Evolutionary conservation across 345 rosid genomes (phyloP), one percentile per base, ranked within the genome.

Genomic region (Eucalyptus lansdowneana): DNA sequence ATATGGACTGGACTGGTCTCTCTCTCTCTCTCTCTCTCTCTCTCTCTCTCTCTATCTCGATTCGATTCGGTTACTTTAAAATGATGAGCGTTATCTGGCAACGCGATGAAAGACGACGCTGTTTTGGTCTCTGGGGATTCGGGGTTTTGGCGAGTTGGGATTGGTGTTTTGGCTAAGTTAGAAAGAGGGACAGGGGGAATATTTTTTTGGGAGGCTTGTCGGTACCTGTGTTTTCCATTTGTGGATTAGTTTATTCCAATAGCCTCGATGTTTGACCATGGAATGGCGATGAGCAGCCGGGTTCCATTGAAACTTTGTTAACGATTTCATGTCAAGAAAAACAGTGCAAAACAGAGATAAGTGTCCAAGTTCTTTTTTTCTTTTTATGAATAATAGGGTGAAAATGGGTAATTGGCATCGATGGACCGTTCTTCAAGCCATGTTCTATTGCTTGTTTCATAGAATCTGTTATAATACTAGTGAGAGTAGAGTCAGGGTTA

Each of bases 401-500:
- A 40, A 19, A 37, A 72, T 6, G 14, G 81, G 27, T 10, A 2
- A 69, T 69, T 34, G 11, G 11, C 2, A 3, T 65, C 5, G 19
- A 65, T 4, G 10, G 5, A 31, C 42, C 4, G 8, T 10, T 19
- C 25, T 72, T 72, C 25, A 6, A 72, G 8, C 5, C 14, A 5
- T 19, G 8, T 72, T 69, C 45, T 11, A 15, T 6, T 72, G 27
- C 3, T 31, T 31, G 5, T 31, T 34, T 16, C 19, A 5, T 15
- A 19, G 40, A n/a, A 17, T 29, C 3, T 37, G 12, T 16, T 17
- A 67, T 34, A 4, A 21, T 16, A 10, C 2, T 1, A 16, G 44
- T 17, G 7, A 7, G 2, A 17, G 4, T 9, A 72, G 25, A 16
- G 8, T 3, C 5, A 4, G 0, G 81, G 2, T 31, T 69, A 31